Conservation (phyloP, 2,329 filamentous ascomycete genomes). For the Cytospora piceae region DNA sequence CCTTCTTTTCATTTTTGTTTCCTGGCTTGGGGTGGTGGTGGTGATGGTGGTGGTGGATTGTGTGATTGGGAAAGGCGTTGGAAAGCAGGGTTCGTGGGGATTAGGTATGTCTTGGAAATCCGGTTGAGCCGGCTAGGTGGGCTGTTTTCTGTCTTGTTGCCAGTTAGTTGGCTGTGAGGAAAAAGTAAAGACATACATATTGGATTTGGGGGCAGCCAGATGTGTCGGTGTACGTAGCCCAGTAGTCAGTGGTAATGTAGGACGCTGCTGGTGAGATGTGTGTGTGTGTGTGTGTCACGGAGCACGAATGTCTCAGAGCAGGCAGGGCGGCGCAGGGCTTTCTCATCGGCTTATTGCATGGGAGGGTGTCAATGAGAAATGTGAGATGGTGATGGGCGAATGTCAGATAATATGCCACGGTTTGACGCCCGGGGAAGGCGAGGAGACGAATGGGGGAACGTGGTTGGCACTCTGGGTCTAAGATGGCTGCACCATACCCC, state of each 20-base stretch:
- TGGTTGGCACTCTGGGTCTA: not conserved
- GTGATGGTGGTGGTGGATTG: not conserved
- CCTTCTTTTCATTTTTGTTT: not conserved
- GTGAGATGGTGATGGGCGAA: conserved; percentile 5
- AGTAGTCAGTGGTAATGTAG: not conserved
- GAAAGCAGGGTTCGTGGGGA: not conserved
- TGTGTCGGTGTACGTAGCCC: not conserved
- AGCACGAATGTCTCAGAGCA: conserved; percentile 18
- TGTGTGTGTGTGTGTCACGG: conserved; percentile 18
- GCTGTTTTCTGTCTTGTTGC: not conserved
- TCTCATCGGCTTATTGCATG: not conserved
- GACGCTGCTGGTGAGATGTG: conserved; percentile 8
- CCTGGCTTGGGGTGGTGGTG: no score
- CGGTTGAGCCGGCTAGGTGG: no score
- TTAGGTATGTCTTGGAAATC: no score
- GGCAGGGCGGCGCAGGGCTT: conserved; percentile 4
- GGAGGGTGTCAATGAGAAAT: not conserved
- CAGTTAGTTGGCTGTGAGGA: not conserved
- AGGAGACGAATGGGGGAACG: conserved; percentile 20
- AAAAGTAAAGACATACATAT: not conserved
- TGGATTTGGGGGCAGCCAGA: not conserved
- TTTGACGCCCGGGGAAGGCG: conserved; percentile 21
- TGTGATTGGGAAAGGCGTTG: not conserved
- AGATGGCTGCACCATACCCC: not conserved
- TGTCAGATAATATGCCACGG: conserved; percentile 24